phyloP scores from a whole-genome alignment of 495 filamentous ascomycete genomes.

The Hypoxylon crocopeplum region DNA sequence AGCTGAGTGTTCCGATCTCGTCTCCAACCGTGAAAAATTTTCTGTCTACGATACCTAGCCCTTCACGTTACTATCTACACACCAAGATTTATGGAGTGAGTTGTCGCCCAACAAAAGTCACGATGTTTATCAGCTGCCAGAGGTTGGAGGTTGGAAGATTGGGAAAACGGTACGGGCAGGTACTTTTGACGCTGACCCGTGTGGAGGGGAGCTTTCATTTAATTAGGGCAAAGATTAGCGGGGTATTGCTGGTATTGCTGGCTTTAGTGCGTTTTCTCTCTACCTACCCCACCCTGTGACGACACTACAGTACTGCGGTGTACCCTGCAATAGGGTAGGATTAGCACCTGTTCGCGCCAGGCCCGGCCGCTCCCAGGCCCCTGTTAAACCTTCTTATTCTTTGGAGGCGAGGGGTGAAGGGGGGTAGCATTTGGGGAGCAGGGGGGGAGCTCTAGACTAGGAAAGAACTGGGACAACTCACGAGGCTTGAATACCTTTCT shows the following conservation, averaged over 20 bases:
- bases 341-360: conserved; percentile 25
- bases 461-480: conserved; percentile 4
- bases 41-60: background rate
- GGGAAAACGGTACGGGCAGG: background rate
- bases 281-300: conserved; percentile 35
- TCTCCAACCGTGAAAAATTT: conserved; percentile 15
- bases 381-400: conserved; percentile 8
- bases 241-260: conserved; percentile 28
- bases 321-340: conserved; percentile 36
- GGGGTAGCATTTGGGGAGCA: background rate
- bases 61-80: conserved; percentile 6
- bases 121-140: conserved; percentile 22
- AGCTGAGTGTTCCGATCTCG: background rate
- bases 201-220: conserved; percentile 18
- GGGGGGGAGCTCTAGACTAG: background rate
- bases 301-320: conserved; percentile 33
- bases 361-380: conserved; percentile 23
- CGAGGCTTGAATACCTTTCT: background rate
- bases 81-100: conserved; percentile 28
- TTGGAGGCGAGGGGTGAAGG: conserved; percentile 6
- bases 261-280: conserved; percentile 11
- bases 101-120: conserved; percentile 35
- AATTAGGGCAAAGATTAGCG: conserved; percentile 33
- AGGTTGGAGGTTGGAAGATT: conserved; percentile 13
- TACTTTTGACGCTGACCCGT: conserved; percentile 9